Conservation (phyloP, 371 early-diverging fungal species). For the Mucor lusitanicus region DNA sequence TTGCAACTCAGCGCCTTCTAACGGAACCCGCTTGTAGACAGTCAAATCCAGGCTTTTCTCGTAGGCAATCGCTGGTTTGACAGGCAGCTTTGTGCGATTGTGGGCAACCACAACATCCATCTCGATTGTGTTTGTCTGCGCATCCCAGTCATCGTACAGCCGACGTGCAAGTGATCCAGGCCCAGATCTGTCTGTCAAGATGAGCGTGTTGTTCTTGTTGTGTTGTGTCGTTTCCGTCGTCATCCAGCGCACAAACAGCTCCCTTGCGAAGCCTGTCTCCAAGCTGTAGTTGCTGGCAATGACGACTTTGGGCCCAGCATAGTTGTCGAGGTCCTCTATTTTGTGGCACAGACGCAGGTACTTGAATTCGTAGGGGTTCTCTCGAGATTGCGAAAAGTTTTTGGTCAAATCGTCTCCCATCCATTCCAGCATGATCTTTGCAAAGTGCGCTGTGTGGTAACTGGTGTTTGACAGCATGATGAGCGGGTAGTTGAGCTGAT, state of each 20-base stretch:
- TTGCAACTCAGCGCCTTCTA: constrained; percentile 88
- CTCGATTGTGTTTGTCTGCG: constrained; percentile 11
- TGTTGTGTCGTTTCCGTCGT: background rate
- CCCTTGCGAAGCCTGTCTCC: constrained; percentile 81
- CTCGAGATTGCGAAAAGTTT: constrained; percentile 72
- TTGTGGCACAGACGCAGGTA: constrained; percentile 69
- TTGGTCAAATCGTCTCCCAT: constrained; percentile 84
- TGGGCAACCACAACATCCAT: background rate
- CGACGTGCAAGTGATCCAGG: constrained; percentile 73
- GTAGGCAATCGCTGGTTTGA: constrained; percentile 53
- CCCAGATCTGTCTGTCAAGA: constrained; percentile 78
- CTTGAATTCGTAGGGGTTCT: constrained; percentile 90
- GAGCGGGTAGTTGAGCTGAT: constrained; percentile 69
- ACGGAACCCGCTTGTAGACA: constrained; percentile 63
- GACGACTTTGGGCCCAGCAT: constrained; percentile 79
- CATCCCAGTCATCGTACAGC: constrained; percentile 74
- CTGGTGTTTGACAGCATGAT: constrained; percentile 79
- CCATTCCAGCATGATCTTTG: constrained; percentile 95
- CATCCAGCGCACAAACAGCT: constrained; percentile 79
- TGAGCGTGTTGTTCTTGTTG: constrained; percentile 56
- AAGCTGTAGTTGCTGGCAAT: constrained; percentile 79
- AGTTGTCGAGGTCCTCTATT: constrained; percentile 72
- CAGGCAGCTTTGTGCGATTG: constrained; percentile 22
- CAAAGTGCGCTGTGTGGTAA: constrained; percentile 76
- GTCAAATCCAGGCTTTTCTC: constrained; percentile 43